These are phyloP conservation scores for Eucalyptus sp. DNA, from an alignment of 345 rosid species.

Conservation along the genomic window DNA sequence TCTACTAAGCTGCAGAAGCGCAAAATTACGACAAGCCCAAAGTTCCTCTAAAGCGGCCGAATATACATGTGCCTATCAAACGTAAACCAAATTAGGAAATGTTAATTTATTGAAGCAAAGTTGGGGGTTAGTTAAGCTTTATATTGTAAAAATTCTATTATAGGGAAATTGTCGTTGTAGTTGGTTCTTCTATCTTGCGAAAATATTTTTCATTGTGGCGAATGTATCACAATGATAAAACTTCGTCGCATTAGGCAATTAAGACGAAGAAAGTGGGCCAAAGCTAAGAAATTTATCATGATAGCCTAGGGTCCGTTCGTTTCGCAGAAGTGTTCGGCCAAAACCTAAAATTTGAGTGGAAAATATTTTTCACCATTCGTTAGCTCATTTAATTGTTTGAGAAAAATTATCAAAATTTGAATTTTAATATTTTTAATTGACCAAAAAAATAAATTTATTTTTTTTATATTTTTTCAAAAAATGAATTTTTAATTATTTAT, in stretches of 20 bases:
- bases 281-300: neutral
- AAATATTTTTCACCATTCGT: too few relatives aligned
- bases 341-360: too few relatives aligned
- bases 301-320: neutral
- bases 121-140: neutral
- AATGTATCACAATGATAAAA: neutral
- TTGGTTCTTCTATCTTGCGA: neutral
- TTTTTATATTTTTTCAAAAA: too few relatives aligned
- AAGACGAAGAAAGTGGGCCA: neutral
- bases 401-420: too few relatives aligned
- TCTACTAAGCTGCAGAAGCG: neutral
- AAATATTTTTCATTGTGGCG: neutral
- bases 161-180: neutral
- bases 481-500: too few relatives aligned
- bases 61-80: neutral
- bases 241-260: neutral
- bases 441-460: too few relatives aligned
- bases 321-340: too few relatives aligned
- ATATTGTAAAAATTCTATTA: neutral
- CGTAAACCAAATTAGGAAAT: neutral
- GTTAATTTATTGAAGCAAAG: neutral
- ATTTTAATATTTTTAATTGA: too few relatives aligned
- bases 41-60: neutral
- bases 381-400: too few relatives aligned
- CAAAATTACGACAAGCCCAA: neutral